Evolutionary conservation across 805 yeast species (phyloP).

Genomic region (Wickerhamiella musiphila): DNA sequence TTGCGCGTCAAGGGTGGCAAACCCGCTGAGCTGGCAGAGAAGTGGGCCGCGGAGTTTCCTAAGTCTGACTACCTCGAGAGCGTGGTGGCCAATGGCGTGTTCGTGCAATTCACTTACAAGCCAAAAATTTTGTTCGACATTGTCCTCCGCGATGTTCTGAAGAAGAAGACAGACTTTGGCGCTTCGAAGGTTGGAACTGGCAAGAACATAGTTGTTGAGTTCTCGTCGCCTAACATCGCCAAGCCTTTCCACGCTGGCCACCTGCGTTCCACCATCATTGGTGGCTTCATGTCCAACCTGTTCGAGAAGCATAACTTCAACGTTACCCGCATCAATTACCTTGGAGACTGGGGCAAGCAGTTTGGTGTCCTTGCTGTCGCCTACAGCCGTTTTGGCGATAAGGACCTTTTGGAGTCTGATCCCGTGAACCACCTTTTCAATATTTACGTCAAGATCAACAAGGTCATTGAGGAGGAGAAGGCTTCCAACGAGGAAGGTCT

Average conservation of each 20-base stretch:
- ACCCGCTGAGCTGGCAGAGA: conserved; percentile 52
- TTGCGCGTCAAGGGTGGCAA: conserved; percentile 66
- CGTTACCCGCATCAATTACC: conserved; percentile 81
- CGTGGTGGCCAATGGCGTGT: conserved; percentile 75
- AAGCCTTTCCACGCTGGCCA: conserved; percentile 99
- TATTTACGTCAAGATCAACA: conserved; percentile 76
- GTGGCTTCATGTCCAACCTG: conserved; percentile 82
- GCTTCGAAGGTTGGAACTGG: conserved; percentile 52
- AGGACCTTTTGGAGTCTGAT: conserved; percentile 47
- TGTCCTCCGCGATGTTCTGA: conserved; percentile 53
- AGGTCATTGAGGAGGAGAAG: conserved; percentile 50
- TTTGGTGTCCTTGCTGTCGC: conserved; percentile 93
- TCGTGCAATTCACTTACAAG: conserved; percentile 74
- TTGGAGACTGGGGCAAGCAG: conserved; percentile 99
- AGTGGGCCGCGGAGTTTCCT: conserved; percentile 68
- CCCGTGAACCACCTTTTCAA: conserved; percentile 92
- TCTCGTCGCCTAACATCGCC: conserved; percentile 96
- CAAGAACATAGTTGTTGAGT: conserved; percentile 65
- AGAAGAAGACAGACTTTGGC: conserved; percentile 48
- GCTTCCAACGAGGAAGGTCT: conserved; percentile 36
- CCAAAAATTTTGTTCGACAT: conserved; percentile 47
- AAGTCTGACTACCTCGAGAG: conserved; percentile 34
- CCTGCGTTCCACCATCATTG: conserved; percentile 91
- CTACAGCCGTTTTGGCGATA: conserved; percentile 68
- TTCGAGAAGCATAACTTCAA: conserved; percentile 85